phyloP scores from a whole-genome alignment of 768 basidiomycete genomes.

The Leccinum disarticulatum region DNA sequence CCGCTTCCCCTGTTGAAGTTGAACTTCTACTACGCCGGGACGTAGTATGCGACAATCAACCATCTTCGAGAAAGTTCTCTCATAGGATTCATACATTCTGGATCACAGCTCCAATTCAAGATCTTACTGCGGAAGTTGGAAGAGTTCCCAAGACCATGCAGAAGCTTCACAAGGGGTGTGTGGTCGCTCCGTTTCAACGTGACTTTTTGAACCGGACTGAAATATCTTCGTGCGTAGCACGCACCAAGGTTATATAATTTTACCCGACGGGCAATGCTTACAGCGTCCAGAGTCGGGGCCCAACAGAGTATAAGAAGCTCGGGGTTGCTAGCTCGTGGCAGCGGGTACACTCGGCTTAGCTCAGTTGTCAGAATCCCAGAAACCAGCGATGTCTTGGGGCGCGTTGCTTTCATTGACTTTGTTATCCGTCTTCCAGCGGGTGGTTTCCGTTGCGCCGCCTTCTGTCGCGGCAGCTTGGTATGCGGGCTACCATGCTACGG shows the following conservation, averaged over 20 bases:
- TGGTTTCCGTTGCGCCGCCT: background rate
- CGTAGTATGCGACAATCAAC: background rate
- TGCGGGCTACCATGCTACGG: slow-evolving; percentile 59
- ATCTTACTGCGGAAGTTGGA: background rate
- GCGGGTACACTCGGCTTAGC: background rate
- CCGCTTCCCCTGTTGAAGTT: background rate
- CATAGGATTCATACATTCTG: background rate
- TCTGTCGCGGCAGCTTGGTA: slow-evolving; percentile 58
- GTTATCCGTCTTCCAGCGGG: background rate
- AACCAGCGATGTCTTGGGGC: background rate
- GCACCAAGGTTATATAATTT: background rate
- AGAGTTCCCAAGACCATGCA: background rate
- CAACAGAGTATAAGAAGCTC: slow-evolving; percentile 9
- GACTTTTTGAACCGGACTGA: background rate
- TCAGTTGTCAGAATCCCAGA: background rate
- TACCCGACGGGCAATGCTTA: background rate
- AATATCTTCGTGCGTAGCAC: background rate
- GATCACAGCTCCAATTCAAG: background rate
- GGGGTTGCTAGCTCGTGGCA: background rate
- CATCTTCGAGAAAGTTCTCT: background rate
- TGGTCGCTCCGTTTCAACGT: background rate
- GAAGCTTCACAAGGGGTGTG: background rate
- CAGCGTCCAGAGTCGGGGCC: background rate
- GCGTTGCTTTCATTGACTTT: background rate
- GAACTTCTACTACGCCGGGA: background rate